phyloP scores from a whole-genome alignment of 345 rosid genomes.

The Eucalyptus sp. region DNA sequence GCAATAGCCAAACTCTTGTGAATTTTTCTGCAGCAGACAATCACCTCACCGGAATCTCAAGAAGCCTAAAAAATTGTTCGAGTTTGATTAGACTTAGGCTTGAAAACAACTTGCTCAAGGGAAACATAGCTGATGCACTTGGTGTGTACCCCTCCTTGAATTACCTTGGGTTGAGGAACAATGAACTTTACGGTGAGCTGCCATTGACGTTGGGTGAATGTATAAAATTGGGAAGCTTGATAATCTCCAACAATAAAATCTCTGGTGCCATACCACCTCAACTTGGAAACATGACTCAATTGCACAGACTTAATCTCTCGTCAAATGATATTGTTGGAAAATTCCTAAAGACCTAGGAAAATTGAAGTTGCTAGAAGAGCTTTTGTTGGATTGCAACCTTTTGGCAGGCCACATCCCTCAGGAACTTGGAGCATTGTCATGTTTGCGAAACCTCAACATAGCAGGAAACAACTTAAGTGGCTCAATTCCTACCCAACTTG shows the following conservation, averaged over 20 bases:
- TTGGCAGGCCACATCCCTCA: conserved; percentile 5
- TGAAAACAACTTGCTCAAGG: background rate
- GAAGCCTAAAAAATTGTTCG: conserved; percentile 3
- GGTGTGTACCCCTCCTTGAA: background rate
- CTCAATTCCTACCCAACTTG: background rate
- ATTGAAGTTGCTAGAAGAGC: background rate
- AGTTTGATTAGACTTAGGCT: background rate
- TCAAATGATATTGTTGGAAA: background rate
- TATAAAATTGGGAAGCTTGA: background rate
- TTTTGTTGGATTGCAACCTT: background rate
- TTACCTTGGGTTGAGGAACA: background rate
- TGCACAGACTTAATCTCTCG: background rate
- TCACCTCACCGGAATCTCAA: background rate
- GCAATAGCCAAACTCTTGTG: background rate
- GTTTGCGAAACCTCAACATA: background rate
- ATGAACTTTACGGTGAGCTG: background rate
- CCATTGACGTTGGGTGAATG: background rate
- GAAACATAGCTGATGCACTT: background rate
- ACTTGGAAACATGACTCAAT: background rate
- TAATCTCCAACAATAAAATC: background rate
- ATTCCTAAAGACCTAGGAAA: conserved; percentile 4
- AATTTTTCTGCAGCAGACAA: background rate
- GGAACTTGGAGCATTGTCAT: background rate
- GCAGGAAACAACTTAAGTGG: conserved; percentile 7
- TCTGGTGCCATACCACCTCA: background rate